Evolutionary conservation across 2,329 filamentous ascomycete genomes (phyloP), one percentile per base, ranked within the genome.

Genomic region (Ciborinia camelliae): DNA sequence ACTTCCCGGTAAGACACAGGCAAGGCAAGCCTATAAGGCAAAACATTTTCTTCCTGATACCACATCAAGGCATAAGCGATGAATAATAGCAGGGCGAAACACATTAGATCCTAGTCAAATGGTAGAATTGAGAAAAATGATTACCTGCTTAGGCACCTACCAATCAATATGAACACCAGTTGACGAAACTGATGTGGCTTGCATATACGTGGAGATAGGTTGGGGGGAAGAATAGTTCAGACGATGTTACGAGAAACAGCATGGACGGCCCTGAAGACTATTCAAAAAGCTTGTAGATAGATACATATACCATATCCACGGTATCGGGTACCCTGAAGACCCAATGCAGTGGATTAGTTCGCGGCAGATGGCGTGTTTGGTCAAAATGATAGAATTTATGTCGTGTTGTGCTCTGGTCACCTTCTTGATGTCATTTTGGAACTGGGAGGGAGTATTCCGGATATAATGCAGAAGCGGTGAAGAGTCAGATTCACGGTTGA

Each of bases 101-200:
- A 58, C 15, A 32, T 41, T 23, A n/a, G 35, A 63, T 39, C 62
- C 61, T 45, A 43, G 61, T 63, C 51, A 57, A 45, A 58, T 57
- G 30, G 50, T 30, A 63, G 39, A 57, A 45, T 63, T 45, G 30
- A 59, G 39, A 41, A 58, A 58, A 59, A 28, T 39, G 53, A 28
- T 63, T 63, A 63, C 28, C 53, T 53, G 54, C 62, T 47, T 50
- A 37, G 43, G 43, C 41, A 48, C 32, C 54, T 39, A 59, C 62
- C 52, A 63, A 63, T 63, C 52, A 63, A 63, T 41, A 30, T 39
- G 39, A 37, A 47, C 39, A 39, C 23, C 30, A 43, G 32, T 63
- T 59, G 53, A 63, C 62, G 20, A 63, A 63, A 63, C 52, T 41
- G 39, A 43, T 26, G 43, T 63, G 62, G 62, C 62, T 59, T 63